Conservation (phyloP, 306 rosid genomes). For the Prunus fruticosa region DNA sequence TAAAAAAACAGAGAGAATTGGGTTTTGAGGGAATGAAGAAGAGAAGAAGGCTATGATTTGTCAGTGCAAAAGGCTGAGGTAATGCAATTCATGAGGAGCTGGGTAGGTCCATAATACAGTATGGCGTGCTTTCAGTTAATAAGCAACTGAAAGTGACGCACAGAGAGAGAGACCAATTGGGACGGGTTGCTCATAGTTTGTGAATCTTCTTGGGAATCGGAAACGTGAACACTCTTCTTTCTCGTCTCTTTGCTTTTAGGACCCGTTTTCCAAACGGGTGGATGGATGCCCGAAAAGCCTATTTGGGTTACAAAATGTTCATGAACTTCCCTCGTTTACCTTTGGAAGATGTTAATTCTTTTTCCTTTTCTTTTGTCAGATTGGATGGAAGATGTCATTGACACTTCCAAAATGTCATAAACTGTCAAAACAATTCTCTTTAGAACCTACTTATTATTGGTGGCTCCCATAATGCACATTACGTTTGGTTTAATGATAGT, state of each 20-base stretch:
- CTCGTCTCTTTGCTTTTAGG: neutral
- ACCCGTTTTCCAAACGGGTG: neutral
- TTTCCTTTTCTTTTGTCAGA: no score
- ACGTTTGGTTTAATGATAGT: no score
- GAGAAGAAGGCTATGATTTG: neutral
- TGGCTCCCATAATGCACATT: no score
- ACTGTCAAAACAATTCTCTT: no score
- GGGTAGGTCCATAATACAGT: neutral
- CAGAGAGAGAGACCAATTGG: neutral
- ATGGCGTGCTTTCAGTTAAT: neutral
- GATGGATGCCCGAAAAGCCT: no score
- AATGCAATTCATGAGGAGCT: conserved; percentile 5
- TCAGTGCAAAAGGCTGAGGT: neutral
- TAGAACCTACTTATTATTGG: no score
- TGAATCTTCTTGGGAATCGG: conserved; percentile 34
- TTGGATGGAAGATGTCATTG: no score
- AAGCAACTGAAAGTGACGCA: conserved; percentile 22
- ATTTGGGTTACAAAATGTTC: no score
- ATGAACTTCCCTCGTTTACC: no score
- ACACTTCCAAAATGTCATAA: no score
- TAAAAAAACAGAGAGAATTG: conserved; percentile 14
- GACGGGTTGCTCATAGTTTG: conserved; percentile 1
- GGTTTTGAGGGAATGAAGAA: conserved; percentile 14
- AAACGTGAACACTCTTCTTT: conserved; percentile 12
- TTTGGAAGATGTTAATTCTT: no score